Evolutionary conservation across 495 filamentous ascomycete species (phyloP).

Genomic region (Lineolata rhizophorae): DNA sequence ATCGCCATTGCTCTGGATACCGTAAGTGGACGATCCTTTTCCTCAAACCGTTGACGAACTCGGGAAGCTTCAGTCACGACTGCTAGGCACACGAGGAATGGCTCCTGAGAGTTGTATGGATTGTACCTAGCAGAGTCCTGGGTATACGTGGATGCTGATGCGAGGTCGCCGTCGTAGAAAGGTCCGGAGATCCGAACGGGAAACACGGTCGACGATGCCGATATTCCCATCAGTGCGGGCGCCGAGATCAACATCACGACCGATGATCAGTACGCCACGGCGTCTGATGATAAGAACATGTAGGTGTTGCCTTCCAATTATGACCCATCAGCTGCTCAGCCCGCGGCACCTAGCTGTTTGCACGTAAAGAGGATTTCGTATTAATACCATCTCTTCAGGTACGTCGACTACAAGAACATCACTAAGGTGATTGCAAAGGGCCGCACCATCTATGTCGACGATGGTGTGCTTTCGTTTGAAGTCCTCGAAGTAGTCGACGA

Average conservation of each 20-base stretch:
- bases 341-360: no score
- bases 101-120: no score
- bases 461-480: conserved; percentile 89
- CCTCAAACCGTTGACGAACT: background rate
- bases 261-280: conserved; percentile 77
- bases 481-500: conserved; percentile 74
- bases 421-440: conserved; percentile 90
- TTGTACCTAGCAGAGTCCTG: no score
- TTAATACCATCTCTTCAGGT: conserved; percentile 29
- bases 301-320: no score
- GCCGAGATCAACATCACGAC: conserved; percentile 84
- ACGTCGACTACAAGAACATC: conserved; percentile 99
- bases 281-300: conserved; percentile 80
- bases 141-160: background rate
- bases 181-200: conserved; percentile 96
- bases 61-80: no score
- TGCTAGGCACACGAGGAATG: no score
- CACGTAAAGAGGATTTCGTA: background rate
- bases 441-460: conserved; percentile 93
- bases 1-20: conserved; percentile 95
- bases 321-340: no score
- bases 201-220: conserved; percentile 64
- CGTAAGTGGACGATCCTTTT: conserved; percentile 23
- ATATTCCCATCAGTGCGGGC: conserved; percentile 70
- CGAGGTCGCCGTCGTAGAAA: conserved; percentile 32